Conservation (phyloP, 306 rosid species). For the Dryas drummondii region DNA sequence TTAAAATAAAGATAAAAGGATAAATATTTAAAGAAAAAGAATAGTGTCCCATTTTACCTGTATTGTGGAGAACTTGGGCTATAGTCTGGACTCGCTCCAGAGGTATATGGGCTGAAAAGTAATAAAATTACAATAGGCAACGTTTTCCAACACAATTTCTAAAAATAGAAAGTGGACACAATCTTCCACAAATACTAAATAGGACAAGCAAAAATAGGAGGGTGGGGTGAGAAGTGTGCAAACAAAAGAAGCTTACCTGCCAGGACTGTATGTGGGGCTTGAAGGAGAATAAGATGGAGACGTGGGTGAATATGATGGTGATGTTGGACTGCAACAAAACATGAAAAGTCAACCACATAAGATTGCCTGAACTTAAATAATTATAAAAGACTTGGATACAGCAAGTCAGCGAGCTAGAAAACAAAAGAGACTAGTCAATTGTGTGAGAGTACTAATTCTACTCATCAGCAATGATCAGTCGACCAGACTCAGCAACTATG, state of each 20-base stretch:
- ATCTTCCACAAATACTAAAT: background rate
- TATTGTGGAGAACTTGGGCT: constrained; percentile 92
- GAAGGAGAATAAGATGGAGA: constrained; percentile 97
- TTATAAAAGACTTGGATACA: background rate
- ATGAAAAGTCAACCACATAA: constrained; percentile 13
- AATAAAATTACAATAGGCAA: background rate
- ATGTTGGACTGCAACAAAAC: constrained; percentile 74
- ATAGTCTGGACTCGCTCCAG: constrained; percentile 86
- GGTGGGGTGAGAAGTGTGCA: background rate
- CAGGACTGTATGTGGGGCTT: constrained; percentile 94
- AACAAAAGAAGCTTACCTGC: constrained; percentile 61
- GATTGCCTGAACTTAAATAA: constrained; percentile 11
- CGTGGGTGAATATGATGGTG: constrained; percentile 96
- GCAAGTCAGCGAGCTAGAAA: background rate
- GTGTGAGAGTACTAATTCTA: background rate
- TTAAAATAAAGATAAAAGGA: background rate
- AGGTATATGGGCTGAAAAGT: constrained; percentile 68
- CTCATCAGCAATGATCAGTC: background rate
- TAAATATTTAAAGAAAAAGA: background rate
- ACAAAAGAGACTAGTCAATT: background rate
- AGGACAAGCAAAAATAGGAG: background rate
- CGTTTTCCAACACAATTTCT: constrained; percentile 11
- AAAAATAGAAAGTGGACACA: background rate
- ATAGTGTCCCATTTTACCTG: constrained; percentile 45
- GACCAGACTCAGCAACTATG: background rate